Evolutionary conservation across 23 red algal species (phyloP), one percentile per base, ranked within the genome.

Genomic region (Gracilaria gracilis): DNA sequence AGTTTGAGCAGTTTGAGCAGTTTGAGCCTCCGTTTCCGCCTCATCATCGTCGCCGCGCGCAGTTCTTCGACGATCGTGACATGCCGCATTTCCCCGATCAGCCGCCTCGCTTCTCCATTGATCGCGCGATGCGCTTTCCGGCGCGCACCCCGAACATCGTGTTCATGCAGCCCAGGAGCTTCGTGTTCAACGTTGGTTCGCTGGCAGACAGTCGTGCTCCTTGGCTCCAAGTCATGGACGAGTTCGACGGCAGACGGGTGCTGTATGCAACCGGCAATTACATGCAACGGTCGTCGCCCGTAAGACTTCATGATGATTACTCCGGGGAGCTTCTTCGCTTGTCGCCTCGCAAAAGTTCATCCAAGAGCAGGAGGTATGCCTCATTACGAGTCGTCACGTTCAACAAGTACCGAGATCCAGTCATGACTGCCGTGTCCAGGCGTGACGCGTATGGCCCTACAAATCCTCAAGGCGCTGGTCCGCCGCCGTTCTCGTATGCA

Each of bases 81-180:
- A 12, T 32, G 4, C 72, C 72, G 5, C 23, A 77, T 5, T 77
- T 77, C 31, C 42, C 72, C 50, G 72, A 77, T 27, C 72, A 77
- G 23, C 46, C 72, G 14, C 72, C 72, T 27, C 72, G 46, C 27
- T 77, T 77, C 23, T 77, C 72, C 21, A 77, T 77, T 1, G 72
- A 77, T 77, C 72, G 46, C 36, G 72, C 72, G 12, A 77, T 77
- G 72, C 72, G 72, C 46, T 77, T 77, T 37, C 72, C 72, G 28
- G 72, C 72, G 4, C 72, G 72, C 72, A 77, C 72, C 9, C 72
- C 72, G n/a, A 77, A 77, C 72, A 77, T 77, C 4, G 72, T 77
- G 0, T 77, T 77, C 72, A 77, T 77, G 72, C 40, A 77, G 72
- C 72, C 38, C 4, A 77, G 72, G 39, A 49, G 40, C 72, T 77